Evolutionary conservation across 1,139 yeast species (phyloP), one percentile per base, ranked within the genome.

Genomic region (Ogataea hybrid): DNA sequence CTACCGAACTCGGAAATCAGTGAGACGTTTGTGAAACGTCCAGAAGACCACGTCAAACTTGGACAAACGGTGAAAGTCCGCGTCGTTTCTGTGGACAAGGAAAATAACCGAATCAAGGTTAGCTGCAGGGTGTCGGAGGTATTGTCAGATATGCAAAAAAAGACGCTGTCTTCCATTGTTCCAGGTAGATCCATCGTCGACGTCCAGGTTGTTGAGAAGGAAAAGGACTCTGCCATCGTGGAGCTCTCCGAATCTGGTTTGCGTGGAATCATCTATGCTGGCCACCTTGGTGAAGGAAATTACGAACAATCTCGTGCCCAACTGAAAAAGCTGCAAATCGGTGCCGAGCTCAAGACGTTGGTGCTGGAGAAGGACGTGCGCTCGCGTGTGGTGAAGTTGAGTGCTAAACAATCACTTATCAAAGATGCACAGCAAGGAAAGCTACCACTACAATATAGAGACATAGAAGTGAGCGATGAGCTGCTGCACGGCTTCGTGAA

Each of bases 1-100:
- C 70, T 92, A 50, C 97, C 97, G 30, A 79, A 82, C 50, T 71
- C 81, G 43, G 97, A 92, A 67, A 86, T 92, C 54, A 84, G 95
- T 41, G 97, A 92, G 64, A 83, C 96, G 2, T 86, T 77, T 60
- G 92, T 89, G 36, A 73, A 72, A 43, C 79, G 79, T 42, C 89
- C 96, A 15, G 78, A 77, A 53, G 95, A 89, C 50, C 84, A 83
- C 62, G 74, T 90, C 56, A 80, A 79, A 51, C 59, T 86, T 18
- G 96, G 96, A 3, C 98, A 92, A 66, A 84, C 96, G 5, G 83
- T 92, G 32, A 70, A 73, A 25, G 94, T 86, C 6, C 78, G 83
- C 53, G 69, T 92, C 22, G 57, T 82, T 35, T 68, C 70, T 30
- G 76, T 83, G 34, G 81, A 84, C 51, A 63, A 71, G 20, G 79